Evolutionary conservation across 208 protist genomes (phyloP), one percentile per base, ranked within the genome.

Genomic region (Crithidia acanthocephali): DNA sequence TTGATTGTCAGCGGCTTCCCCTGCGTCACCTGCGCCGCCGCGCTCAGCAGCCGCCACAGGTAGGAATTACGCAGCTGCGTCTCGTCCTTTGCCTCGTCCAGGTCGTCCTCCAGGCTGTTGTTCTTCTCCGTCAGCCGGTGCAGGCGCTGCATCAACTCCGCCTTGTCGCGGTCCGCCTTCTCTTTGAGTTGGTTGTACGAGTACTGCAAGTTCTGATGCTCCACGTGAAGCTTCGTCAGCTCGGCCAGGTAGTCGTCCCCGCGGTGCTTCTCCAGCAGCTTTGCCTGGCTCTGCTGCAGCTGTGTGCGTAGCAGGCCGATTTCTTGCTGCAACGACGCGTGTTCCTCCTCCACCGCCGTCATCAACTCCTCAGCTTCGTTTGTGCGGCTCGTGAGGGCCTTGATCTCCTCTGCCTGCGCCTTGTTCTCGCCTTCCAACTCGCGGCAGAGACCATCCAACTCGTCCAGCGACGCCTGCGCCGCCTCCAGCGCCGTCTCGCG

Each of bases 381-480:
- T 15, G 68, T 82, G 58, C 66, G 74, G n/a, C 9, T 20, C 13
- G 85, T 30, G 2, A 91, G 79, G 25, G 70, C 52, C 44, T 86
- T 82, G n/a, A 86, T 73, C 18, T 35, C 48, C 11, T 76, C 53
- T 16, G 62, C 63, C 30, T 88, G 74, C 1, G 63, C 23, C 32
- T 71, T 67, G 71, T 82, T 87, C 47, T 91, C 87, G n/a, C 64
- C 59, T 61, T 95, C 90, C 32, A 95, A 58, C 60, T 90, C 84
- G 9, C 70, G 78, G 58, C 85, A 88, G 22, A 91, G 60, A 15
- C 56, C 78, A 52, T 92, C 83, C 9, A 92, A 68, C 60, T 95
- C 87, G 53, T 85, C 69, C 35, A 91, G 63, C 2, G 82, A 80
- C 7, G 71, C 37, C 65, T 88, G 76, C 30, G 86, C 53, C 18